These are phyloP conservation scores for Kwoniella pini DNA, from an alignment of 768 basidiomycete genomes.

Conservation along the genomic window DNA sequence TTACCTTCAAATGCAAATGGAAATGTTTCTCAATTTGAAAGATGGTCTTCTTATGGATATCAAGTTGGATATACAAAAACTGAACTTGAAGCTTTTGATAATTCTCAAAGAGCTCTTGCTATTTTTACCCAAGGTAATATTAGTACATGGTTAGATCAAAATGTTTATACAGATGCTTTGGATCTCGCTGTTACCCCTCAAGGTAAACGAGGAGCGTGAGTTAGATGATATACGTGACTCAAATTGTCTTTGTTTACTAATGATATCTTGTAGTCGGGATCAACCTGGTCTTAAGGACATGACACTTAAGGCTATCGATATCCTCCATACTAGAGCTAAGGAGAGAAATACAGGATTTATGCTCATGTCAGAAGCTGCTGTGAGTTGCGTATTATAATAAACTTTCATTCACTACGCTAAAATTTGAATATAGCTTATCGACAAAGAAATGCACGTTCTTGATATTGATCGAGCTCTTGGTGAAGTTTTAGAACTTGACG, in stretches of 20 bases:
- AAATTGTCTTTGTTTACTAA: not conserved
- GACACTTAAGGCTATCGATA: constrained; percentile 57
- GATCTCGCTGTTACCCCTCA: constrained; percentile 29
- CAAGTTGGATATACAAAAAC: constrained; percentile 51
- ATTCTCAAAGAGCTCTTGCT: constrained; percentile 51
- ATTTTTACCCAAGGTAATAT: constrained; percentile 53
- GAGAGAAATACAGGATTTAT: constrained; percentile 51
- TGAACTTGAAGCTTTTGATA: constrained; percentile 45
- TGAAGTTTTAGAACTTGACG: constrained; percentile 56
- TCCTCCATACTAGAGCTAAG: constrained; percentile 51
- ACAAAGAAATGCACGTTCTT: constrained; percentile 53
- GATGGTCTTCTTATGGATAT: constrained; percentile 51
- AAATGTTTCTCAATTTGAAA: constrained; percentile 38
- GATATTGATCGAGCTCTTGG: constrained; percentile 56
- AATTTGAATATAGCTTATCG: constrained; percentile 10
- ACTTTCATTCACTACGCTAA: not conserved
- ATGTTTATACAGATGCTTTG: constrained; percentile 47
- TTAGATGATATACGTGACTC: not conserved
- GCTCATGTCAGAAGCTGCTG: constrained; percentile 56
- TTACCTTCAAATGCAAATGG: constrained; percentile 39
- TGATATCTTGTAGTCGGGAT: constrained; percentile 26
- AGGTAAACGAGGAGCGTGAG: constrained; percentile 31
- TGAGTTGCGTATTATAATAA: no score
- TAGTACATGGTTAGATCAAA: constrained; percentile 56
- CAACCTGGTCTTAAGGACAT: constrained; percentile 56